phyloP scores from a whole-genome alignment of 2,329 filamentous ascomycete species.

The Exophiala alcalophila region DNA sequence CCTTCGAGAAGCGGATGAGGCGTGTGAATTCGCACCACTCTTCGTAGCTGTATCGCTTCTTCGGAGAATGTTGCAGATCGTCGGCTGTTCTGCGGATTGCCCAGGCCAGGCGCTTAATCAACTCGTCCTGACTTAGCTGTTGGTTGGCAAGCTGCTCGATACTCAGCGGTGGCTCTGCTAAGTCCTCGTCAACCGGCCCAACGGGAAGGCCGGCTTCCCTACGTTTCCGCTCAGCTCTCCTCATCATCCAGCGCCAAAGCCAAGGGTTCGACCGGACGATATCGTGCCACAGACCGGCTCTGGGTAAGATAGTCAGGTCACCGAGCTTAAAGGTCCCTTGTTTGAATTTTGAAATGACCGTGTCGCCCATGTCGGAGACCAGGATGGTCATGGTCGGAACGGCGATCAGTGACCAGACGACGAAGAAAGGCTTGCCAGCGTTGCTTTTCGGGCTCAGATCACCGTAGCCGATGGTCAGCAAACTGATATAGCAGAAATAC shows the following conservation, averaged over 20 bases:
- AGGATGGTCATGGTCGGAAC: conserved; percentile 86
- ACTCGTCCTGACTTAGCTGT: conserved; percentile 51
- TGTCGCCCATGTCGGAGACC: conserved; percentile 79
- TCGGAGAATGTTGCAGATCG: conserved; percentile 57
- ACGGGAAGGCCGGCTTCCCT: conserved; percentile 49
- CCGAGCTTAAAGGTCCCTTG: conserved; percentile 59
- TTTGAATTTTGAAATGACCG: conserved; percentile 67
- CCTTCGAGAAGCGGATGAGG: conserved; percentile 61
- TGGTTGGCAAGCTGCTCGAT: conserved; percentile 51
- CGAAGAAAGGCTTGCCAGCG: conserved; percentile 77
- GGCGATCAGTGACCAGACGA: conserved; percentile 86
- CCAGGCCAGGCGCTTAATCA: conserved; percentile 62
- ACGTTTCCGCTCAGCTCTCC: conserved; percentile 44
- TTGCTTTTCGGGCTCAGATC: conserved; percentile 75
- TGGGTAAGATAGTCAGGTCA: conserved; percentile 65
- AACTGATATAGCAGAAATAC: conserved; percentile 80
- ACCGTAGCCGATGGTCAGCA: conserved; percentile 85
- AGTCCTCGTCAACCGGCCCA: conserved; percentile 24
- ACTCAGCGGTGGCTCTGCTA: conserved; percentile 12
- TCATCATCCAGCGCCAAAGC: conserved; percentile 40
- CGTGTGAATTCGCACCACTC: conserved; percentile 84
- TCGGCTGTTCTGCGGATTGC: conserved; percentile 66
- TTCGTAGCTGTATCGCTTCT: conserved; percentile 70
- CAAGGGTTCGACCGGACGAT: conserved; percentile 49
- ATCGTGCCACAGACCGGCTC: conserved; percentile 54